phyloP scores from a whole-genome alignment of 2,329 filamentous ascomycete species.

The Iodosphaeria phyllophila region DNA sequence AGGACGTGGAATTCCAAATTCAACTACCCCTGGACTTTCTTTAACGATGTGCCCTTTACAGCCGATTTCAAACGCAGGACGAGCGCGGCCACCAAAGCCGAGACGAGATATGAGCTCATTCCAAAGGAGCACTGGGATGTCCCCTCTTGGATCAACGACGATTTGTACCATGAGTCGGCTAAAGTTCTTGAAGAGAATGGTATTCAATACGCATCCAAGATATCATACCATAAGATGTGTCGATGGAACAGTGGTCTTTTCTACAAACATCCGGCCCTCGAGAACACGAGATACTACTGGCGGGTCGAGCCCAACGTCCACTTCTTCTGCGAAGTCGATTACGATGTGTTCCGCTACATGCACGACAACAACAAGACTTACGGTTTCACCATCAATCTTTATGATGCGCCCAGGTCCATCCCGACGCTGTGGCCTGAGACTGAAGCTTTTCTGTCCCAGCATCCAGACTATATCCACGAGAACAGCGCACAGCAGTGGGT shows the following conservation, averaged over 20 bases:
- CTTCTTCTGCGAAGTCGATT: constrained; percentile 98
- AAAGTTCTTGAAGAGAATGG: constrained; percentile 65
- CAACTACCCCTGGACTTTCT: constrained; percentile 99
- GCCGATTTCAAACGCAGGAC: constrained; percentile 84
- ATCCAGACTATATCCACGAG: constrained; percentile 61
- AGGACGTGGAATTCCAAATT: constrained; percentile 96
- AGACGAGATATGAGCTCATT: constrained; percentile 72
- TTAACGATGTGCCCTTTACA: constrained; percentile 88
- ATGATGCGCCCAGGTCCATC: constrained; percentile 77
- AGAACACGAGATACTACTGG: constrained; percentile 84
- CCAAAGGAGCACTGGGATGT: constrained; percentile 91
- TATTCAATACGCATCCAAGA: constrained; percentile 76
- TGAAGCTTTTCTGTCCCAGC: constrained; percentile 68
- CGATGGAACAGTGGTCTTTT: constrained; percentile 98
- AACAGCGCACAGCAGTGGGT: constrained; percentile 84
- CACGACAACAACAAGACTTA: constrained; percentile 97
- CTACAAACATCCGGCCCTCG: constrained; percentile 83
- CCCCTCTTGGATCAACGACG: constrained; percentile 79
- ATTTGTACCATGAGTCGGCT: constrained; percentile 71
- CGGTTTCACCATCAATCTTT: constrained; percentile 94
- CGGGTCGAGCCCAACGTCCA: constrained; percentile 96
- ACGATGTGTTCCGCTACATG: constrained; percentile 98
- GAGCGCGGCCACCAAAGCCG: constrained; percentile 65
- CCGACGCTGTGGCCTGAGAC: constrained; percentile 92
- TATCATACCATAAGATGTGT: constrained; percentile 98